Conservation (phyloP, 2,329 filamentous ascomycete species). For the Exserohilum turcica region DNA sequence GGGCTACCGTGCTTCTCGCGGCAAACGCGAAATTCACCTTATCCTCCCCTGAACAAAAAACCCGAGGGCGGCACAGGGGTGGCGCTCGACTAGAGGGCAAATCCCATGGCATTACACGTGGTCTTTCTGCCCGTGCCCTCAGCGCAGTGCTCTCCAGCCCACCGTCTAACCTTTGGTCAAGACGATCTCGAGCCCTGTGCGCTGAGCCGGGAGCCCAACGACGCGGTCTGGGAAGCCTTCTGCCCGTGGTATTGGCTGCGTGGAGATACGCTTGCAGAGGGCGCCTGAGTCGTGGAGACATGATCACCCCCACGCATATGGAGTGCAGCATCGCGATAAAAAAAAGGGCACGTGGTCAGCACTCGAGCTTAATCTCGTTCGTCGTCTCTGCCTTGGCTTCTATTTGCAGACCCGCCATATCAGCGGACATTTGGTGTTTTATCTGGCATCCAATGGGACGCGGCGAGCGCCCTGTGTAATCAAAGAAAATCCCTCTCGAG, state of each 20-base stretch:
- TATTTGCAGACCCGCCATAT: slow-evolving; percentile 1
- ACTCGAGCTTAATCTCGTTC: background rate
- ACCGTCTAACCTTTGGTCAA: slow-evolving; percentile 19
- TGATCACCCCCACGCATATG: slow-evolving; percentile 17
- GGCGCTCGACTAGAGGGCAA: slow-evolving; percentile 7
- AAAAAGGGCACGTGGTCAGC: background rate
- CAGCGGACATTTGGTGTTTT: slow-evolving; percentile 2
- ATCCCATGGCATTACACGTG: slow-evolving; percentile 22
- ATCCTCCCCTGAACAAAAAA: slow-evolving; percentile 1
- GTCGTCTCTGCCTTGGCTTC: background rate
- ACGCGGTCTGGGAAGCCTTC: slow-evolving; percentile 36
- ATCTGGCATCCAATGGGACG: slow-evolving; percentile 4
- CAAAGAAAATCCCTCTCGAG: slow-evolving; percentile 8
- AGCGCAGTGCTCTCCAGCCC: slow-evolving; percentile 10
- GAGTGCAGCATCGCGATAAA: slow-evolving; percentile 10
- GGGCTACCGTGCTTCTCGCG: slow-evolving; percentile 42
- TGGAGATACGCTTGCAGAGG: slow-evolving; percentile 35
- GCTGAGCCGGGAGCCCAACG: slow-evolving; percentile 37
- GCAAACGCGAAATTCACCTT: slow-evolving; percentile 25
- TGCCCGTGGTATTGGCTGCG: slow-evolving; percentile 28
- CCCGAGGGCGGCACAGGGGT: slow-evolving; percentile 3
- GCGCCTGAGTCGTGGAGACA: slow-evolving; percentile 17
- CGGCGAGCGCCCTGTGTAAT: slow-evolving; percentile 20
- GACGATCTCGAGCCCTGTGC: slow-evolving; percentile 36
- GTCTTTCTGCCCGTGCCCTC: slow-evolving; percentile 13